Evolutionary conservation across 768 basidiomycete species (phyloP), one percentile per base, ranked within the genome.

Genomic region (Chalciporus sphaerocephalus): DNA sequence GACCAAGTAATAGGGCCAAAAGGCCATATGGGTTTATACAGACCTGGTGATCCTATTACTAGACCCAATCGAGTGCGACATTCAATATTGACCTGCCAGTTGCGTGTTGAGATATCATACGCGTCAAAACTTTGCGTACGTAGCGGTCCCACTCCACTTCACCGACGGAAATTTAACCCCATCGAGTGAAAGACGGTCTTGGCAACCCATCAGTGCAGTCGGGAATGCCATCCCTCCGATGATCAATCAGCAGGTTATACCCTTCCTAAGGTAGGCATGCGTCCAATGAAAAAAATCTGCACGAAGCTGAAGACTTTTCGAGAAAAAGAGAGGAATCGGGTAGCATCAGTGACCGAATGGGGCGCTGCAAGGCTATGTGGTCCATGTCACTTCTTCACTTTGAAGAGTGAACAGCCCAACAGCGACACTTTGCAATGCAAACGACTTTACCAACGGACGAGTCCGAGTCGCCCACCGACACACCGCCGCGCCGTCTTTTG

Each of bases 291-390:
- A n/a, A n/a, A n/a, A n/a, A n/a, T n/a, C n/a, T n/a, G n/a, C n/a
- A n/a, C n/a, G n/a, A n/a, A n/a, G n/a, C n/a, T n/a, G n/a, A n/a
- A n/a, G n/a, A n/a, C n/a, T n/a, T n/a, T n/a, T n/a, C n/a, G n/a
- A n/a, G n/a, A n/a, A n/a, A n/a, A n/a, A n/a, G n/a, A n/a, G n/a
- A n/a, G n/a, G n/a, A n/a, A n/a, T n/a, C n/a, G n/a, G 53, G 38
- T 44, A 54, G 42, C 6, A 4, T 12, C n/a, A n/a, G n/a, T n/a
- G n/a, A n/a, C n/a, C n/a, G n/a, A n/a, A n/a, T n/a, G 24, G 30
- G 38, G 42, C 39, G 41, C 41, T 34, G 54, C 37, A 52, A 44
- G 45, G 54, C 54, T 38, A 40, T 56, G 44, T 42, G 2, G 2
- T 38, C 10, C 11, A 24, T 13, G 3, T 6, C 17, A 13, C 25